Evolutionary conservation across 148 eudicot genomes (phyloP), one percentile per base, ranked within the genome.

Genomic region (Silene latifolia): DNA sequence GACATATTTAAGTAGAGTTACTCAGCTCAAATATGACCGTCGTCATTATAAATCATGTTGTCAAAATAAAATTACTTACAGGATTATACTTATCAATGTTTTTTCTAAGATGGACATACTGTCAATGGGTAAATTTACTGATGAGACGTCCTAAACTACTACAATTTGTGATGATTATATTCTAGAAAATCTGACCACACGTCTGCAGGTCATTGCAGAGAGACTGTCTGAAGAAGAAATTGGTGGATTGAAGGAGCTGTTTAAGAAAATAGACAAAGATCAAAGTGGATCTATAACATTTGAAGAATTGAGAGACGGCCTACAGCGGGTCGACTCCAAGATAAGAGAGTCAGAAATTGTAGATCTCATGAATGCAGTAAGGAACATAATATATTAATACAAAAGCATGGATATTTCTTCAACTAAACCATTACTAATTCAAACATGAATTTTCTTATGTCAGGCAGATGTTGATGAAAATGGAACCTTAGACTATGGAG

Each of bases 221-320:
- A 84, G 85, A 77, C 93, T 93, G 32, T 93, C 96, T 39, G 96
- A 93, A 86, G 98, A 93, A 84, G 98, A 93, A 75, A 93, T 93
- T 29, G 98, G 96, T 13, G 98, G 98, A 1, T 63, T 93, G 74
- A 87, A 90, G 65, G 93, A 93, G 83, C 82, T 93, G 72, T 93
- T 93, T 72, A 88, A 76, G 62, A 90, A 81, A 85, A 83, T 93
- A 59, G 98, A 93, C 75, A 83, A 86, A 57, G 98, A 93, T 77
- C 82, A 80, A 47, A 93, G 91, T 70, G 98, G 98, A 66, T 77
- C 87, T 8, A 90, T 93, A 80, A 93, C 96, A 42, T 90, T 81
- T 75, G 98, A 93, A 42, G 98, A 93, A 81, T 85, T 93, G n/a
- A 87, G 83, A 82, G 83, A 83, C 27, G 93, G 93, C 63, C 77